phyloP scores from a whole-genome alignment of 495 filamentous ascomycete species.

The Tuber calosporum region DNA sequence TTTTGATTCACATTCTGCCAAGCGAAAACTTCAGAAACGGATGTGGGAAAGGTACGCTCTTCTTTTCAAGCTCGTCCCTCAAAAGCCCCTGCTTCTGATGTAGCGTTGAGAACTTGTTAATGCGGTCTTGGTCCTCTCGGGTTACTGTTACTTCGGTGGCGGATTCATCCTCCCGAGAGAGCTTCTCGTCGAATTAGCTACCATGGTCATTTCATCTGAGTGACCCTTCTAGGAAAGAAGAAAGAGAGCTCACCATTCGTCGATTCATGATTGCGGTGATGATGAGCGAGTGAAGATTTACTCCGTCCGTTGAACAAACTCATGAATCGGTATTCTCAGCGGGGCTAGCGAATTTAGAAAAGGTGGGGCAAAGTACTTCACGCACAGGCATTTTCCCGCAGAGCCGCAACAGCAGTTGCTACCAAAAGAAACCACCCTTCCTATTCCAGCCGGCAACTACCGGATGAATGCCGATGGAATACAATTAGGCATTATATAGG shows the following conservation, averaged over 20 bases:
- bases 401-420: neutral
- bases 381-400: neutral
- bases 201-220: constrained; percentile 3
- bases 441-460: neutral
- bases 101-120: constrained; percentile 92
- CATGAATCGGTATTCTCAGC: neutral
- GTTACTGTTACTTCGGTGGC: constrained; percentile 77
- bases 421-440: neutral
- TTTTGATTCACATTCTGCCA: neutral
- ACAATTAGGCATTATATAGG: neutral
- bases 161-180: constrained; percentile 84
- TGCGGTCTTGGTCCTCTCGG: constrained; percentile 94
- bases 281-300: neutral
- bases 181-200: constrained; percentile 47
- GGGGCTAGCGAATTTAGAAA: neutral
- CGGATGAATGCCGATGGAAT: neutral
- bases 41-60: constrained; percentile 53
- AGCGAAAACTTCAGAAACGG: neutral
- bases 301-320: neutral
- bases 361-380: neutral
- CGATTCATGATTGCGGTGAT: constrained; percentile 23
- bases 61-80: constrained; percentile 73
- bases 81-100: constrained; percentile 74
- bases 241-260: constrained; percentile 16
- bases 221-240: neutral